Evolutionary conservation across 75 land plant genomes (phyloP), one percentile per base, ranked within the genome.

Genomic region (Ceratopteris richardii): DNA sequence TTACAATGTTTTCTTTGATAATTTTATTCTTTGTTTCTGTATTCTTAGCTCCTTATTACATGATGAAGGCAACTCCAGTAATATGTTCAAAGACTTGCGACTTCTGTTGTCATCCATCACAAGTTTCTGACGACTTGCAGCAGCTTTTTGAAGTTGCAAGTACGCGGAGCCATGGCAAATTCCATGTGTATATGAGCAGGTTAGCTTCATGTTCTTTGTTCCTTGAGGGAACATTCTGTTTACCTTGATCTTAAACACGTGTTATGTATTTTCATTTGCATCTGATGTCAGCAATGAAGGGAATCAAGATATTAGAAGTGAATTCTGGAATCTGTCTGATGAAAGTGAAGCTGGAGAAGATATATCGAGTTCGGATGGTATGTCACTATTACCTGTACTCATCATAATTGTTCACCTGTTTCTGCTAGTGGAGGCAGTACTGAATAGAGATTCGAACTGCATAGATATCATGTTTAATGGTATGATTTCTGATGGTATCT

Each of bases 321-420:
- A 88, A 29, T 88, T 88, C 67, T 89, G 89, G 95, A 77, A 78
- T 60, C 74, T 62, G 22, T 68, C 66, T 14, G 75, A 78, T 64
- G 88, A 87, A 61, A 81, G 77, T 57, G 76, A 21, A 42, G 77
- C 63, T 58, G 92, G 77, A 24, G 97, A 91, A 46, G 97, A 84
- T 30, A 91, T 91, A 22, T 91, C 93, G 31, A 73, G 72, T 67
- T 80, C 86, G 65, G 97, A 87, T 73, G 97, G 88, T 86, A 79
- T 44, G 19, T 28, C 27, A 39, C 14, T 46, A 18, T 14, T 14
- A n/a, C n/a, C n/a, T n/a, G n/a, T n/a, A n/a, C n/a, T n/a, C n/a
- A n/a, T n/a, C 27, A 17, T 37, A 27, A 39, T 39, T 25, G 18
- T n/a, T n/a, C n/a, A n/a, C n/a, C n/a, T n/a, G n/a, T n/a, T n/a